Evolutionary conservation across 495 filamentous ascomycete species (phyloP).

Genomic region (Xylaria venustula): DNA sequence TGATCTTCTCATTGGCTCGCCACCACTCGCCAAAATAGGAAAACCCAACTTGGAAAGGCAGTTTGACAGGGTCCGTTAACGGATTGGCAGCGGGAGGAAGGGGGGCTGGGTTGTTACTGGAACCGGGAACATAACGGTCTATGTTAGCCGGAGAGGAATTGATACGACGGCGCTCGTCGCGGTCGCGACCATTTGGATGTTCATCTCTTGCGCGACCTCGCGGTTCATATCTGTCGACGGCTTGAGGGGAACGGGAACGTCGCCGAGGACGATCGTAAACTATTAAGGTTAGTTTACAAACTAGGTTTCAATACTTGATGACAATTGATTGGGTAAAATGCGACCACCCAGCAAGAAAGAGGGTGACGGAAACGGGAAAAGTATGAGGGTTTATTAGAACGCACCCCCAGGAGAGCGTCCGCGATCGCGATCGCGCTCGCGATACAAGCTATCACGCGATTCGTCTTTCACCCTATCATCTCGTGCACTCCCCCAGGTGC

Average conservation of each 20-base stretch:
- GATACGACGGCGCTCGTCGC: conserved; percentile 53
- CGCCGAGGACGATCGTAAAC: conserved; percentile 43
- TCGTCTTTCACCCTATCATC: conserved; percentile 53
- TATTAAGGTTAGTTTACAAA: conserved; percentile 24
- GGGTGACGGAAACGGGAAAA: too few relatives aligned
- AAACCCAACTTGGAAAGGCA: conserved; percentile 94
- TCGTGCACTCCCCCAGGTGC: conserved; percentile 48
- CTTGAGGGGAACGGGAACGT: conserved; percentile 69
- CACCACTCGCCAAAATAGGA: conserved; percentile 98
- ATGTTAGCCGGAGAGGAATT: conserved; percentile 69
- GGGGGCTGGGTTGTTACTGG: conserved; percentile 56
- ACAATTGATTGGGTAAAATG: background rate
- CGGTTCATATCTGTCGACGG: conserved; percentile 73
- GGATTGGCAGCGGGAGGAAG: conserved; percentile 57
- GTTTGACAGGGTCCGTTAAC: conserved; percentile 73
- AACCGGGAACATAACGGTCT: conserved; percentile 93
- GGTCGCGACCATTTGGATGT: conserved; percentile 58
- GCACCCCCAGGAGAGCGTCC: conserved; percentile 57
- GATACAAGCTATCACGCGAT: conserved; percentile 51
- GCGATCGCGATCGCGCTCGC: conserved; percentile 50
- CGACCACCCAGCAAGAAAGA: too few relatives aligned
- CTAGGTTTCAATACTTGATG: background rate
- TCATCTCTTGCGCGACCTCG: conserved; percentile 67
- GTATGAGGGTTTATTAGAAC: conserved; percentile 20
- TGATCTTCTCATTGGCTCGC: conserved; percentile 78